phyloP scores from a whole-genome alignment of 2,329 filamentous ascomycete genomes.

The Sporothrix pseudoabietina region DNA sequence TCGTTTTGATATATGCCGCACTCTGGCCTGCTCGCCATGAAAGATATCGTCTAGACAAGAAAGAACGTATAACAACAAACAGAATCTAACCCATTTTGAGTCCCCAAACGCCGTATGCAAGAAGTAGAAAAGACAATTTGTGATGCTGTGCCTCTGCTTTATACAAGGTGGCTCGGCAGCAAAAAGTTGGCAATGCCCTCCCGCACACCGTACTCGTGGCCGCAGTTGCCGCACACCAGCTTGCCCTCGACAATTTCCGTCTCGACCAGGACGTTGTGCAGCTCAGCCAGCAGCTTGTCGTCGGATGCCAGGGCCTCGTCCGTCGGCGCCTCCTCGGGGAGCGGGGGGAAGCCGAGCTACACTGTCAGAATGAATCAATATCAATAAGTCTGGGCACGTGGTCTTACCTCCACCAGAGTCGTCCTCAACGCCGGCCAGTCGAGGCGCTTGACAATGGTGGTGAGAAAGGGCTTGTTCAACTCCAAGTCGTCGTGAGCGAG shows the following conservation, averaged over 20 bases:
- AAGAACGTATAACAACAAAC: not conserved
- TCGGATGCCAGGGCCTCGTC: constrained; percentile 64
- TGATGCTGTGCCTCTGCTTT: constrained; percentile 32
- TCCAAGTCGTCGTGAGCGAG: constrained; percentile 83
- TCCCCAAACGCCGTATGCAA: constrained; percentile 23
- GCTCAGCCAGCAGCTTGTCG: constrained; percentile 70
- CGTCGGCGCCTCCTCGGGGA: constrained; percentile 67
- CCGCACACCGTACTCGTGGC: constrained; percentile 90
- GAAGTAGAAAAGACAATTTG: not conserved
- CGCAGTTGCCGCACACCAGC: constrained; percentile 86
- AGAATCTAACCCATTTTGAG: constrained; percentile 24
- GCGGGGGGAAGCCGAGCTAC: constrained; percentile 75
- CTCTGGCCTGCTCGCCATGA: not conserved
- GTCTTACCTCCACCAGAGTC: constrained; percentile 72
- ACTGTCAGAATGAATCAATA: not conserved
- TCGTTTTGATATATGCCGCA: not conserved
- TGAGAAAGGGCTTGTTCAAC: constrained; percentile 76
- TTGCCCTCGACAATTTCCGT: constrained; percentile 88
- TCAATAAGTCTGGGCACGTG: too few relatives aligned
- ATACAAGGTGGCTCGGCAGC: constrained; percentile 86
- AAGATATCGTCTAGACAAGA: not conserved
- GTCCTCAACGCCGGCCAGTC: constrained; percentile 82
- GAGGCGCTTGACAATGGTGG: constrained; percentile 81
- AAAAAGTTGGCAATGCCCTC: constrained; percentile 97
- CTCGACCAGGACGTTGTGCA: constrained; percentile 82